Conservation (phyloP, 2,329 filamentous ascomycete species). For the Cryphonectria naterciae region DNA sequence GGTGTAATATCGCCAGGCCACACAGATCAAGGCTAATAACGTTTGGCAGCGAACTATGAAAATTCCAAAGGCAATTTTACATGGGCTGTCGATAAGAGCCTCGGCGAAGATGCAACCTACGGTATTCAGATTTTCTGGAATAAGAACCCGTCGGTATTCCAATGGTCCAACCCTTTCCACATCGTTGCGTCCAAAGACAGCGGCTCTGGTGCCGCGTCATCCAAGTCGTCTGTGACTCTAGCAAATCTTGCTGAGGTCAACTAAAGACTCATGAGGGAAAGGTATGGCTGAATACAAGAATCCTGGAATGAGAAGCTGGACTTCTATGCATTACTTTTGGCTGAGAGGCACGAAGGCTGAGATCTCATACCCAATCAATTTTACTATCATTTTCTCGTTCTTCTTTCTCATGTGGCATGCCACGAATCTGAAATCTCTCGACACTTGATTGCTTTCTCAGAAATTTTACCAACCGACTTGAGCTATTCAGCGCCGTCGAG, state of each 20-base stretch:
- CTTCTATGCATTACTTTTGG: not conserved
- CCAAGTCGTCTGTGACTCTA: not conserved
- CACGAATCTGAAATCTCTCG: not conserved
- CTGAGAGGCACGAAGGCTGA: not conserved
- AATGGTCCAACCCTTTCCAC: constrained; percentile 13
- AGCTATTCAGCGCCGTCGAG: not conserved
- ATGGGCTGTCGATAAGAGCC: constrained; percentile 2
- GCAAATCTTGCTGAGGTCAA: not conserved
- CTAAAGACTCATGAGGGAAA: not conserved
- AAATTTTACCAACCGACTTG: not conserved
- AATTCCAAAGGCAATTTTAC: constrained; percentile 1
- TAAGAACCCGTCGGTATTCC: not conserved
- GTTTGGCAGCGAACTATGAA: not conserved
- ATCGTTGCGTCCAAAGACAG: not conserved
- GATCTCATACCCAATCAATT: not conserved
- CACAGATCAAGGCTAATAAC: not conserved
- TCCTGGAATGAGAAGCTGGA: not conserved
- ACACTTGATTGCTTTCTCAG: not conserved
- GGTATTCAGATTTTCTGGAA: constrained; percentile 9
- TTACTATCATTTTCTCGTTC: not conserved
- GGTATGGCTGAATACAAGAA: not conserved
- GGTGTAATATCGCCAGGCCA: not conserved
- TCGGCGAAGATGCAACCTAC: constrained; percentile 5
- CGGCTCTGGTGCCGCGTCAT: not conserved
- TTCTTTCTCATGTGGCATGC: not conserved